phyloP scores from a whole-genome alignment of 352 stramenopile genomes.

The Pythium dissotocum region DNA sequence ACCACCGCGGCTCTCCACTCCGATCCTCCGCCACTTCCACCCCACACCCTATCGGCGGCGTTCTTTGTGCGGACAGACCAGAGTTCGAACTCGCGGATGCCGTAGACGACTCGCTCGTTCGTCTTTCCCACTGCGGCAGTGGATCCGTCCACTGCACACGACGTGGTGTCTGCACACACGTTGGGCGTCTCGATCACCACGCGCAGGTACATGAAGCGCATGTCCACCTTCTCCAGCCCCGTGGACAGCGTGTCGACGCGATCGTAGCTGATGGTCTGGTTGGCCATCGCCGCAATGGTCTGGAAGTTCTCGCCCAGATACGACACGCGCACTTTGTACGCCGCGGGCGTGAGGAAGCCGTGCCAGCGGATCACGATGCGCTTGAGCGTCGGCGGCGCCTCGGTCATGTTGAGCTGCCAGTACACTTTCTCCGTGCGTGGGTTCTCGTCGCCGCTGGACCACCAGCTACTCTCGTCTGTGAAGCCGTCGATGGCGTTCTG shows the following conservation, averaged over 20 bases:
- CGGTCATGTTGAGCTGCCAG: slow-evolving; percentile 79
- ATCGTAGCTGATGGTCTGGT: slow-evolving; percentile 53
- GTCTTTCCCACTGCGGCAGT: slow-evolving; percentile 25
- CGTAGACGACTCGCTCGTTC: slow-evolving; percentile 71
- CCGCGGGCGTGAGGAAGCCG: slow-evolving; percentile 60
- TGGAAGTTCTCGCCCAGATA: slow-evolving; percentile 62
- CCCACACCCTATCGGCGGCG: slow-evolving; percentile 20
- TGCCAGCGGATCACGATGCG: slow-evolving; percentile 78
- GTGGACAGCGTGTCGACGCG: slow-evolving; percentile 64
- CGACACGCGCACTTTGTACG: slow-evolving; percentile 63
- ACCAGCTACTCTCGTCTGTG: slow-evolving; percentile 73
- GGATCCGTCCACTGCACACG: slow-evolving; percentile 40
- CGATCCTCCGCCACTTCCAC: neutral
- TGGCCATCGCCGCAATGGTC: slow-evolving; percentile 49
- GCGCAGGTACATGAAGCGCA: slow-evolving; percentile 60
- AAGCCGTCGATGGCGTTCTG: slow-evolving; percentile 76
- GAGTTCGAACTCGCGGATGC: slow-evolving; percentile 77
- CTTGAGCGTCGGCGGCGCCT: slow-evolving; percentile 39
- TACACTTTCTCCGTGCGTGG: slow-evolving; percentile 41
- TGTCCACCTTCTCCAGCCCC: slow-evolving; percentile 40
- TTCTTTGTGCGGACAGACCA: slow-evolving; percentile 62
- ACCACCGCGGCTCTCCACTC: neutral
- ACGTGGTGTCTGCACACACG: slow-evolving; percentile 42
- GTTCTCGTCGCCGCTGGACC: slow-evolving; percentile 56
- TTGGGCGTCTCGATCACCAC: slow-evolving; percentile 52